Percentiles rank a stretch among this genome's conserved stretches.
Conservation (phyloP, 352 stramenopile species). For the Stramenopiles sp. region DNA sequence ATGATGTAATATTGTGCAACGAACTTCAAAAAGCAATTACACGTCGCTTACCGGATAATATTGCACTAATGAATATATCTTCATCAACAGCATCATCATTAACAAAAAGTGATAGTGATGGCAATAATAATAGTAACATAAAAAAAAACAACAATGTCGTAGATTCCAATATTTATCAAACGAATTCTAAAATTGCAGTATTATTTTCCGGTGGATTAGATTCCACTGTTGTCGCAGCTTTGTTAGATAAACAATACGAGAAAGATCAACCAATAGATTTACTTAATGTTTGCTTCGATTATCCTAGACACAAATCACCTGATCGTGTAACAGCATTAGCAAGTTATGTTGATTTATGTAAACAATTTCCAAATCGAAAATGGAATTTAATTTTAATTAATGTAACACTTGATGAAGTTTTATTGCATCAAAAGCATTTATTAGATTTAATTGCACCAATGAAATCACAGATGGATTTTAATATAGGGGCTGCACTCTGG, state of each 20-base stretch:
- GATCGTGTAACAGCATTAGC: slow-evolving; percentile 65
- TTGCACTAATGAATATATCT: not conserved
- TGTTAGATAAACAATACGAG: slow-evolving; percentile 48
- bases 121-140: slow-evolving; percentile 5
- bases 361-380: slow-evolving; percentile 46
- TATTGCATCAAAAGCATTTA: slow-evolving; percentile 37
- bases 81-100: not conserved
- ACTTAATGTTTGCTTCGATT: slow-evolving; percentile 81
- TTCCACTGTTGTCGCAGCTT: slow-evolving; percentile 73
- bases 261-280: slow-evolving; percentile 54
- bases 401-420: slow-evolving; percentile 45
- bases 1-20: slow-evolving; percentile 30
- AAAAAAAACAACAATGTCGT: slow-evolving; percentile 29
- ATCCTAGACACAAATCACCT: slow-evolving; percentile 29
- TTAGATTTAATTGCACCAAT: slow-evolving; percentile 50
- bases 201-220: slow-evolving; percentile 90
- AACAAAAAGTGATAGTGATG: too few species aligned
- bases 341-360: slow-evolving; percentile 48
- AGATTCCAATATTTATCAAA: slow-evolving; percentile 12
- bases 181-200: slow-evolving; percentile 40
- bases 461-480: slow-evolving; percentile 88
- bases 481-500: slow-evolving; percentile 83
- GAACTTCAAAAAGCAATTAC: slow-evolving; percentile 51
- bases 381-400: slow-evolving; percentile 63
- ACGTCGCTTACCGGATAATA: slow-evolving; percentile 30